These are phyloP conservation scores for Dothistroma septosporum DNA, from an alignment of 2,329 filamentous ascomycete species.

Conservation along the genomic window DNA sequence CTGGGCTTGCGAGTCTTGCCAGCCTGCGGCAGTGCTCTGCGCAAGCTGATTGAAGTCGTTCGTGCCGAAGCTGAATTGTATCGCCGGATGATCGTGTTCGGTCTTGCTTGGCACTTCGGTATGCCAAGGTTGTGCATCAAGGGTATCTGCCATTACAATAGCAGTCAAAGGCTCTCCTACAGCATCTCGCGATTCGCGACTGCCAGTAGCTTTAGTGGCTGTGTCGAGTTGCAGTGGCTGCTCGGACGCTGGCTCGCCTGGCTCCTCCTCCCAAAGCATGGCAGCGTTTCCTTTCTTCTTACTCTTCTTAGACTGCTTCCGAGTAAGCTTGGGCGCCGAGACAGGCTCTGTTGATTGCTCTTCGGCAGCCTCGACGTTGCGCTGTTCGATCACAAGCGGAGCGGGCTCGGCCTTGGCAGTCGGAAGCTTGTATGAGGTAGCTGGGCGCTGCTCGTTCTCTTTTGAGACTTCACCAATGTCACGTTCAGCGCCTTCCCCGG, in stretches of 20 bases:
- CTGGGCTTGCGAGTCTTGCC: slow-evolving; percentile 21
- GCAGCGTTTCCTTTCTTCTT: slow-evolving; percentile 25
- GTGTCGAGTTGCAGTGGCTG: neutral
- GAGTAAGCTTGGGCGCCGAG: slow-evolving; percentile 17
- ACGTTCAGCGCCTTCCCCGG: neutral
- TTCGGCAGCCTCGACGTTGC: slow-evolving; percentile 10
- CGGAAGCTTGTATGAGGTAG: slow-evolving; percentile 14
- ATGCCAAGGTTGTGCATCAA: neutral
- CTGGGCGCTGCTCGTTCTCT: slow-evolving; percentile 9
- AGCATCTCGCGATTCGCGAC: neutral
- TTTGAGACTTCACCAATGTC: neutral
- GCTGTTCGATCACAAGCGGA: slow-evolving; percentile 18
- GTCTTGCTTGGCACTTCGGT: neutral
- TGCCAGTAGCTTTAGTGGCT: neutral
- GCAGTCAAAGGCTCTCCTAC: neutral
- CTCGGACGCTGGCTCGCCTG: neutral
- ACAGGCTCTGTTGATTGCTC: slow-evolving; percentile 8
- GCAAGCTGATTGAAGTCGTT: slow-evolving; percentile 18
- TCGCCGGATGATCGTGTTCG: neutral
- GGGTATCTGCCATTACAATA: neutral
- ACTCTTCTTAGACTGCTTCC: slow-evolving; percentile 30
- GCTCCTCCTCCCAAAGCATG: slow-evolving; percentile 18
- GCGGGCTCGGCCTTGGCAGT: slow-evolving; percentile 15
- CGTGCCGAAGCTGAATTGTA: slow-evolving; percentile 13
- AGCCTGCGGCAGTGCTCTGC: slow-evolving; percentile 8